Conservation (phyloP, 177 flowering plant species). For the Vitis hybrid region DNA sequence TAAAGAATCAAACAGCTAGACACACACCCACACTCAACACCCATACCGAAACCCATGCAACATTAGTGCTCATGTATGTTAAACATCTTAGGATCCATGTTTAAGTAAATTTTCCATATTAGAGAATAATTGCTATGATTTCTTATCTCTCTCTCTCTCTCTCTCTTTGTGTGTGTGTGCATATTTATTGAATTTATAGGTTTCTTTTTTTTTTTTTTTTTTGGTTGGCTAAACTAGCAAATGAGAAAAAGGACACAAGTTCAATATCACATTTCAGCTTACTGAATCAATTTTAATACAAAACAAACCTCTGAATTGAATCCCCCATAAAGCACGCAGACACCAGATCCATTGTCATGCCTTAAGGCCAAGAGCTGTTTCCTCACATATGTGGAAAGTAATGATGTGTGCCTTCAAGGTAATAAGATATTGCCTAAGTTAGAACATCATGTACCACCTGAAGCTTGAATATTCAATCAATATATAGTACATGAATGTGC, state of each 20-base stretch:
- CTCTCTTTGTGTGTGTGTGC: too few relatives aligned
- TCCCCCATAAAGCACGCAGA: constrained; percentile 70
- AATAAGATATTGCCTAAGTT: constrained; percentile 1
- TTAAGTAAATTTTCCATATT: not conserved
- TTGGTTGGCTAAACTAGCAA: not conserved
- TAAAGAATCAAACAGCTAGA: too few relatives aligned
- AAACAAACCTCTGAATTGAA: constrained; percentile 44
- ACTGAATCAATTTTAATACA: not conserved
- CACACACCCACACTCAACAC: too few relatives aligned
- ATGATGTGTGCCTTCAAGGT: constrained; percentile 61
- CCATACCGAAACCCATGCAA: too few relatives aligned
- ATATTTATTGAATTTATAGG: not conserved
- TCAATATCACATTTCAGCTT: not conserved
- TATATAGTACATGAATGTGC: not conserved
- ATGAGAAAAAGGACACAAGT: not conserved
- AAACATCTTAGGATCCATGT: not conserved
- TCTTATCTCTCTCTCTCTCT: too few relatives aligned
- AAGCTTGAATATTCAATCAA: not conserved
- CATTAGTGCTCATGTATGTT: not conserved
- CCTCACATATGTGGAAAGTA: constrained; percentile 60
- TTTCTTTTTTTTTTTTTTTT: not conserved
- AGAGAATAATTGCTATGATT: too few relatives aligned
- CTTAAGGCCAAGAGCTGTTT: constrained; percentile 56
- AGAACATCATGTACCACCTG: not conserved
- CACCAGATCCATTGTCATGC: constrained; percentile 72